Base-by-base conservation (phyloP, 306 rosid species). In the Dalbergia cochinchinensis region DNA sequence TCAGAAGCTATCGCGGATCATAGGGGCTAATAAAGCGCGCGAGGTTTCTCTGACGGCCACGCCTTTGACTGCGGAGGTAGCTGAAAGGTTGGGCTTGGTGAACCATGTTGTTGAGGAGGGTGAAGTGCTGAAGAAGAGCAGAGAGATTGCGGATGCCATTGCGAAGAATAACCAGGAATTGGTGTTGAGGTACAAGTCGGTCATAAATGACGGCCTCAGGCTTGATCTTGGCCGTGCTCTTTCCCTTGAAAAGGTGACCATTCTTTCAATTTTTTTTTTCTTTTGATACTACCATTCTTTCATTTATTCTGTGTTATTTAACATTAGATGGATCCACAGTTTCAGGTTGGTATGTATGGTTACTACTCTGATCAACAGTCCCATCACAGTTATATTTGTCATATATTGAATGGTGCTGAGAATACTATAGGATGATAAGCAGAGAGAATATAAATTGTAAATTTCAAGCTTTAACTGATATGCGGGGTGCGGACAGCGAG, bases 1-100 rank as follows among this genome's bases (percentile, higher is more conserved):
- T 67, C 98, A 95, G 85, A 95, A 95, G 89, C 96, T 95, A 13
- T 88, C 94, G 1, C 90, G 97, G 48, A 83, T 88, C 45, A 65
- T 92, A 12, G 99, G 99, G 59, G 83, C 82, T 0, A 92, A 91
- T 77, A 91, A 90, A 85, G 99, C 98, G 13, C 94, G 94, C 1
- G 99, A 95, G 84, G 90, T 91, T 11, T 95, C 99, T 5, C 87
- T 95, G 5, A 76, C 99, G n/a, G 99, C 97, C 50, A 83, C 78
- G 4, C 96, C 99, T 16, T 80, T 95, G 77, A 85, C 89, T 4
- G 99, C 96, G 33, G 98, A 95, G 69, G 84, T 82, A 19, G 99
- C 92, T 44, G 94, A 90, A 66, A 91, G 4, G 81, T 73, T 88
- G 90, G 98, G 98, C 3, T 85, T 92, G 7, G 97, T 95, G 88